Conservation (phyloP, 306 rosid species). For the Leucaena leucocephala region DNA sequence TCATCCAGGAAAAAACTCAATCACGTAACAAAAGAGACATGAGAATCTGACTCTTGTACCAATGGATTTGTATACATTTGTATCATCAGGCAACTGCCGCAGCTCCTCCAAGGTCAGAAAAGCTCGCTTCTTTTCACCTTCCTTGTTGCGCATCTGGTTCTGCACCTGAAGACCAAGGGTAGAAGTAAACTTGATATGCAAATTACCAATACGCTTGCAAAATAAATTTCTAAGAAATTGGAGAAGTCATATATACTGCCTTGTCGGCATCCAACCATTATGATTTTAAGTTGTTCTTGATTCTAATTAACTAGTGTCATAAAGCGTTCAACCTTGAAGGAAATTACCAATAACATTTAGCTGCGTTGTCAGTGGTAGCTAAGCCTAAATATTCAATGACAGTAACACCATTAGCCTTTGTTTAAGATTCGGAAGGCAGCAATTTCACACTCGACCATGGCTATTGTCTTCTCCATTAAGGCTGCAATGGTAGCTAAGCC, state of each 20-base stretch:
- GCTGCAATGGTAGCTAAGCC: no score
- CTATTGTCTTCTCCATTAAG: no score
- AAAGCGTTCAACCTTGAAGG: neutral
- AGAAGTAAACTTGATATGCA: neutral
- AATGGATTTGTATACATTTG: constrained; percentile 85
- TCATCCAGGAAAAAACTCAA: neutral
- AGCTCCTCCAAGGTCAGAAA: constrained; percentile 90
- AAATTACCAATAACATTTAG: neutral
- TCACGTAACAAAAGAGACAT: constrained; percentile 2
- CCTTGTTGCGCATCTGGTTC: constrained; percentile 84
- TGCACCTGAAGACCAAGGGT: constrained; percentile 72
- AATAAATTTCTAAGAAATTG: neutral
- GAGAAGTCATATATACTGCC: neutral
- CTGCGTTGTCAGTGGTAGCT: neutral
- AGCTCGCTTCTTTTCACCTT: constrained; percentile 94
- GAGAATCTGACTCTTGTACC: constrained; percentile 46
- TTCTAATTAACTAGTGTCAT: neutral
- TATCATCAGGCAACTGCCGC: constrained; percentile 74
- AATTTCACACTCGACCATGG: neutral
- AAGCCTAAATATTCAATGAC: neutral
- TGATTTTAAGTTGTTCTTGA: neutral
- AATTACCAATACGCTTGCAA: neutral
- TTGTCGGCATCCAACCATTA: neutral
- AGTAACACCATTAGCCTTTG: neutral
- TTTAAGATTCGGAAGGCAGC: neutral